These are phyloP conservation scores for Arthrinium puccinioides DNA, from an alignment of 2,329 filamentous ascomycete genomes.

Conservation along the genomic window DNA sequence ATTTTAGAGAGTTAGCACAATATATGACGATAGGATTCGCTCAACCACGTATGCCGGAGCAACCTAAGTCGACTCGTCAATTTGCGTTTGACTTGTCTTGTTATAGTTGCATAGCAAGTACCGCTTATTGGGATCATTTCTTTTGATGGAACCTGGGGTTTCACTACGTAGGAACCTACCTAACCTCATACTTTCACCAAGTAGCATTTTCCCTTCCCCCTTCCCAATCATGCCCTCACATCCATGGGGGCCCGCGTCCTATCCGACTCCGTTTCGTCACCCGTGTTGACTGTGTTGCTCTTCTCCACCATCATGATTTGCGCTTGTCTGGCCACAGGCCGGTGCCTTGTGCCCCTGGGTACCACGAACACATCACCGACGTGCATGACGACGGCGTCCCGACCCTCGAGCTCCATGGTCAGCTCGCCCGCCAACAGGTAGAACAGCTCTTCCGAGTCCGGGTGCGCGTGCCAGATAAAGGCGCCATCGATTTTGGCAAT, in stretches of 20 bases:
- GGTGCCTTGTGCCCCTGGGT: background rate
- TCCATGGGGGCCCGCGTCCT: background rate
- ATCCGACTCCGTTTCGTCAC: background rate
- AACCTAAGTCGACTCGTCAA: no score
- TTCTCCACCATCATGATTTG: slow-evolving; percentile 1
- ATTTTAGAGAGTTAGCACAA: no score
- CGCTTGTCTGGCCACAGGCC: background rate
- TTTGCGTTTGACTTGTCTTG: no score
- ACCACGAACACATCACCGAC: slow-evolving; percentile 1
- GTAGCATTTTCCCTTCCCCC: background rate
- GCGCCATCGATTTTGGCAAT: slow-evolving; percentile 1
- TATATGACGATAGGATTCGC: no score
- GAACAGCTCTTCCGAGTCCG: slow-evolving; percentile 3
- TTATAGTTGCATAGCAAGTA: no score
- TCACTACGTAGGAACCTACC: no score
- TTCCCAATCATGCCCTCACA: background rate
- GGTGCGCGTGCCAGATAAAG: slow-evolving; percentile 1
- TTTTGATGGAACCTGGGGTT: no score
- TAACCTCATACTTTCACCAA: background rate
- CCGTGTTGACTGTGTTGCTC: background rate
- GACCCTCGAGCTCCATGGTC: background rate
- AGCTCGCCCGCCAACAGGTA: slow-evolving; percentile 2
- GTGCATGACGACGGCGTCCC: background rate
- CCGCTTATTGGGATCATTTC: no score
- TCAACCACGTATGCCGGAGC: no score